phyloP scores from a whole-genome alignment of 1,139 yeast genomes.

The Zhuliangozyma blackwelliae region DNA sequence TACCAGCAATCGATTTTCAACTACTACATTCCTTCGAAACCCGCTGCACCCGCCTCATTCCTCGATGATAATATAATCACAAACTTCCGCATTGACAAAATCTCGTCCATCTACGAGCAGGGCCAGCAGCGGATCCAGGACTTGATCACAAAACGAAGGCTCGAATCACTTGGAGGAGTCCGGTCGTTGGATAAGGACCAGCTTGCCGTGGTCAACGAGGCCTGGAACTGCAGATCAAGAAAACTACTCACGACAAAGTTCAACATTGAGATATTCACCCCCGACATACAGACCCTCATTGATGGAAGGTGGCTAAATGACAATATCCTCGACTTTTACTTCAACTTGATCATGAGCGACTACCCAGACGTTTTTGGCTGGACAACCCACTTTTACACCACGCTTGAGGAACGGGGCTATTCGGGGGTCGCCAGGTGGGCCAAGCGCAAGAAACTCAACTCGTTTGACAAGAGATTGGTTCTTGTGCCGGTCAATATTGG shows the following conservation, averaged over 20 bases:
- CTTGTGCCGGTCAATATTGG: slow-evolving; percentile 81
- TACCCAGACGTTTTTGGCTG: slow-evolving; percentile 57
- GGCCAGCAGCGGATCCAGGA: slow-evolving; percentile 13
- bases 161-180: slow-evolving; percentile 11
- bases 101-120: slow-evolving; percentile 12
- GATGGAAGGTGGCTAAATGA: slow-evolving; percentile 88
- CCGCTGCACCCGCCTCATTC: slow-evolving; percentile 13
- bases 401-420: slow-evolving; percentile 69
- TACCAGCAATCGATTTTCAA: slow-evolving; percentile 16
- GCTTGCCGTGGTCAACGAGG: slow-evolving; percentile 16
- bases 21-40: slow-evolving; percentile 15
- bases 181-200: slow-evolving; percentile 15
- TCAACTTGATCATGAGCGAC: slow-evolving; percentile 49
- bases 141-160: slow-evolving; percentile 15
- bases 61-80: slow-evolving; percentile 15
- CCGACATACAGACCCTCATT: slow-evolving; percentile 68
- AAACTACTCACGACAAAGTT: slow-evolving; percentile 23
- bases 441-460: slow-evolving; percentile 69
- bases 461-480: slow-evolving; percentile 58
- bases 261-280: slow-evolving; percentile 55
- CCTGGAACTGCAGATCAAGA: slow-evolving; percentile 16
- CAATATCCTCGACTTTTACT: slow-evolving; percentile 78
- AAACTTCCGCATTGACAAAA: slow-evolving; percentile 13
- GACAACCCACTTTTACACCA: slow-evolving; percentile 84
- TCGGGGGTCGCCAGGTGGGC: slow-evolving; percentile 87